Base-by-base conservation (phyloP, 345 rosid genomes). In the Brassica cretica region DNA sequence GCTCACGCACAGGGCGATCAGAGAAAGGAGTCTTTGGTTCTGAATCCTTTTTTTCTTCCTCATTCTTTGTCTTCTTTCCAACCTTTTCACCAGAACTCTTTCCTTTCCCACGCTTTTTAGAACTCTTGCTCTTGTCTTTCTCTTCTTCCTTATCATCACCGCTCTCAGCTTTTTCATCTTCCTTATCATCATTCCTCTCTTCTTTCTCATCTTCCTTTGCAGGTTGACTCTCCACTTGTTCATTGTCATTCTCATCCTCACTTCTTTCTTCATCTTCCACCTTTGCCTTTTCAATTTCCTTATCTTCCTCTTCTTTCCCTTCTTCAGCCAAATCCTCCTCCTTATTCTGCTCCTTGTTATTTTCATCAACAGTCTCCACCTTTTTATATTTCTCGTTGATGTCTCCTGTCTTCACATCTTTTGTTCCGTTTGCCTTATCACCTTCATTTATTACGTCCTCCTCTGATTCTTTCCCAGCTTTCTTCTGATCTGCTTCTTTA, bases 1-100 rank as follows among this genome's bases (percentile, higher is more conserved):
- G 83, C 87, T 92, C 98, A 30, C 98, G 93, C 70, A 91, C 97
- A 30, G 98, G 98, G 64, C 98, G 90, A 76, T 92, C 89, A 68
- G 82, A 80, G 62, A 73, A 70, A 84, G 95, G 93, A 74, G 96
- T 92, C 83, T 85, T 86, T 8, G 77, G 89, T 79, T 84, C 91
- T 39, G 71, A 8, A 51, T 51, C 56, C 56, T 49, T 49, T 49
- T 49, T 49, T 5, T 49, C 56, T 51, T 51, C 78, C 68, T 83
- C 88, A n/a, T 16, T 62, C 72, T 79, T 89, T 49, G 76, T 80
- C 84, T 82, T 87, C 81, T 74, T 86, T 5, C 68, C 81, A 70
- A 9, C 81, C 79, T 86, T 87, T 76, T 27, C 80, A 70, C 58
- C 80, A 60, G 67, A 75, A 70, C 68, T 76, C 85, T 69, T 84